Conservation (phyloP, 805 yeast genomes). For the Saturnispora zaruensis region DNA sequence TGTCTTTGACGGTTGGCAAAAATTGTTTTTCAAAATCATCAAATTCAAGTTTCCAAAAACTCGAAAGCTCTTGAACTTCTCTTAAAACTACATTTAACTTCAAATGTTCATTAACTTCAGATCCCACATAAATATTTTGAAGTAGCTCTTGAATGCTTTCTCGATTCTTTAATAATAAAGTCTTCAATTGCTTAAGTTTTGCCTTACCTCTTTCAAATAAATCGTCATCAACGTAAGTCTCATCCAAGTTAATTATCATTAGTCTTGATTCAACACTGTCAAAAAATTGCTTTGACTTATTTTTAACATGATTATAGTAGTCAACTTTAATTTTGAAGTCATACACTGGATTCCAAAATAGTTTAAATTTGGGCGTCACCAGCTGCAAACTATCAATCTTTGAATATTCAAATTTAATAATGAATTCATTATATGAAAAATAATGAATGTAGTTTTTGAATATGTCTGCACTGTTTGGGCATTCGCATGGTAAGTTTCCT, state of each 20-base stretch:
- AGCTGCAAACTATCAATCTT: slow-evolving; percentile 71
- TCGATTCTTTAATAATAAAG: slow-evolving; percentile 44
- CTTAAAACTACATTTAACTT: slow-evolving; percentile 62
- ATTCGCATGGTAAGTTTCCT: slow-evolving; percentile 34
- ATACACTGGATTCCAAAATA: slow-evolving; percentile 64
- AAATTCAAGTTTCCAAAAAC: slow-evolving; percentile 81
- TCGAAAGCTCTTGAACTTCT: slow-evolving; percentile 71
- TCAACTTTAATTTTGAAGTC: slow-evolving; percentile 64
- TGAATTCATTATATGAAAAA: slow-evolving; percentile 72
- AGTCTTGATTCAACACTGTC: slow-evolving; percentile 63
- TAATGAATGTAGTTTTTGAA: slow-evolving; percentile 75
- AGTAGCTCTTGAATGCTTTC: slow-evolving; percentile 36
- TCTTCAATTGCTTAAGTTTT: slow-evolving; percentile 50
- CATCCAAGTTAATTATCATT: slow-evolving; percentile 68
- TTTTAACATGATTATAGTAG: slow-evolving; percentile 43
- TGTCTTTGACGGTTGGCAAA: slow-evolving; percentile 89
- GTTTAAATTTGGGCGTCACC: slow-evolving; percentile 61
- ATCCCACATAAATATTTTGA: slow-evolving; percentile 42
- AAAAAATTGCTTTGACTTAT: slow-evolving; percentile 54
- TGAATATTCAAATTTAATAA: slow-evolving; percentile 71
- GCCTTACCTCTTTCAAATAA: slow-evolving; percentile 60
- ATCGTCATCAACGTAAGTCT: slow-evolving; percentile 49
- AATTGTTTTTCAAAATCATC: slow-evolving; percentile 67
- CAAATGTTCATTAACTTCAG: slow-evolving; percentile 58
- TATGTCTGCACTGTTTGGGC: slow-evolving; percentile 58